These are phyloP conservation scores for Penicillium sp. DNA, from an alignment of 2,329 filamentous ascomycete species.

Conservation along the genomic window DNA sequence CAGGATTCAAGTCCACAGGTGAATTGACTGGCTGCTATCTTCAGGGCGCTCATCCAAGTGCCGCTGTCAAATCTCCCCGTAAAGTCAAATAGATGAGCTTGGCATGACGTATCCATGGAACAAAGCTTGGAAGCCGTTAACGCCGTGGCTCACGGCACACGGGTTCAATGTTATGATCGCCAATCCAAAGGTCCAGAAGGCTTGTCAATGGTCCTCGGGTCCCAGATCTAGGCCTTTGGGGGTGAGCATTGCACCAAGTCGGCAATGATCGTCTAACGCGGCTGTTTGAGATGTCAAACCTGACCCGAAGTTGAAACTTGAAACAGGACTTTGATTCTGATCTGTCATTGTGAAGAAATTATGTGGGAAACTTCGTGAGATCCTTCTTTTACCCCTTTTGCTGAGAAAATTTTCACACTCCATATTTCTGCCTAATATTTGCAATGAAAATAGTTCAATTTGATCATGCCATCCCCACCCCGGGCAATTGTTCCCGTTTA, in stretches of 20 bases:
- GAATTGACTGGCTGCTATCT: background rate
- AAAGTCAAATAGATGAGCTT: conserved; percentile 16
- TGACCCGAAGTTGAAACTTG: background rate
- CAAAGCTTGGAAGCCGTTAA: background rate
- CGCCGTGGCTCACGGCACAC: background rate
- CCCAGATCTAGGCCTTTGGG: conserved; percentile 8
- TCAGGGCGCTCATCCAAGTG: background rate
- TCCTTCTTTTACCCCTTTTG: background rate
- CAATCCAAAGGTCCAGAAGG: background rate
- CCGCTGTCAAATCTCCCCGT: conserved; percentile 5
- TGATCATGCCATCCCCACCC: conserved; percentile 18
- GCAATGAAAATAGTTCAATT: conserved; percentile 3
- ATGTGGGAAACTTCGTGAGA: background rate
- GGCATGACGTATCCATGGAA: conserved; percentile 7
- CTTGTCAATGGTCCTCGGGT: background rate
- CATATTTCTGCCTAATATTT: background rate
- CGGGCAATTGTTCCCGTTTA: background rate
- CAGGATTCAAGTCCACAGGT: background rate
- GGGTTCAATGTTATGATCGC: background rate
- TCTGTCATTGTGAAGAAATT: background rate
- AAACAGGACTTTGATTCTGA: background rate
- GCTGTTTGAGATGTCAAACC: conserved; percentile 10
- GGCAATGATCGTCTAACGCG: conserved; percentile 17
- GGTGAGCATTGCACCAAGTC: conserved; percentile 8
- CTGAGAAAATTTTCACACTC: background rate